Evolutionary conservation across 225 moss, liverwort and hornwort species (phyloP), one percentile per base, ranked within the genome.

Genomic region (Sphagnum contortum): DNA sequence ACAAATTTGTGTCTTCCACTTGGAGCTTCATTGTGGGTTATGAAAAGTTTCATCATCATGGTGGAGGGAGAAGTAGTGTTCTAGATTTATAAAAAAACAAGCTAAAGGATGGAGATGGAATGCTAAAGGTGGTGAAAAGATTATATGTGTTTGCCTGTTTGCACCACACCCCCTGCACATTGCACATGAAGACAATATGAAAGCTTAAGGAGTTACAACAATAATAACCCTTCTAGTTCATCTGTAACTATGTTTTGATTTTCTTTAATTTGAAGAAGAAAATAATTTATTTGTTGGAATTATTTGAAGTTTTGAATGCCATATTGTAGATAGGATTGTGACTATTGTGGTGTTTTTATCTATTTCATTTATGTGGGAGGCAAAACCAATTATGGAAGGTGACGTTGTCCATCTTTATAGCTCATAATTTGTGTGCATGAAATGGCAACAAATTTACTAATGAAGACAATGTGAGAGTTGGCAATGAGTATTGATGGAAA

Each of bases 401-500:
- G 96, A 29, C 29, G 1, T 92, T 60, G 92, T 98, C 61, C 96
- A 98, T 69, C 93, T 93, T 29, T 29, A 3, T 90, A 98, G 83
- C 83, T 98, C 47, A 86, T 98, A 63, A 89, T 93, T 60, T 79
- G 96, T 48, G 83, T 84, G 57, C 93, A 92, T 66, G 85, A 93
- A 44, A 69, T 76, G 49, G 93, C 96, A 51, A 78, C 65, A 0
- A 80, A 88, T 76, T 68, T 98, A 70, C 90, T 92, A 6, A 88
- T 98, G 46, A 80, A 49, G 66, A 90, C 89, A 72, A 83, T 93
- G 6, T 88, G 79, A 70, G 92, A 87, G 2, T 84, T 98, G 47
- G 92, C 96, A 6, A 77, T 89, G 46, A 92, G 90, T 67, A 98
- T 98, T 58, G 96, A 98, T 78, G 93, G 96, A 62, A 98, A 87